These are phyloP conservation scores for Teratosphaeria epicoccoides DNA, from an alignment of 2,329 filamentous ascomycete species.

Conservation along the genomic window DNA sequence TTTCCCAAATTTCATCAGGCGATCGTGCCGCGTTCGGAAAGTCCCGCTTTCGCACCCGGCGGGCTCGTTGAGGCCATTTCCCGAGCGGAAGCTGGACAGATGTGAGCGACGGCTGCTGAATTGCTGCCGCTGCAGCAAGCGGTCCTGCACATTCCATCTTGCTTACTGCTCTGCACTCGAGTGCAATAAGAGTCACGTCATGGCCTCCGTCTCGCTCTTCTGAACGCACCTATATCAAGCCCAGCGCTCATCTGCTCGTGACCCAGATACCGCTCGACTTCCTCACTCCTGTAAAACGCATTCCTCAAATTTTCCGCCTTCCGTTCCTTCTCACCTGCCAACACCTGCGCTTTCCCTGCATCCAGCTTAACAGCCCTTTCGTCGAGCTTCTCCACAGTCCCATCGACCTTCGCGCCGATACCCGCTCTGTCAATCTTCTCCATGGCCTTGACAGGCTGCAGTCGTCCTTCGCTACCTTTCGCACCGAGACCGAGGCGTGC, in stretches of 20 bases:
- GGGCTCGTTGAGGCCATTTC: too few species aligned
- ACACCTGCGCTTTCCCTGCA: conserved; percentile 58
- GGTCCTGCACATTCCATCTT: background rate
- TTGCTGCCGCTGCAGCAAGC: too few species aligned
- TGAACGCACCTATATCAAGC: conserved; percentile 8
- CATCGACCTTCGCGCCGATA: conserved; percentile 45
- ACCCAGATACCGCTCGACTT: conserved; percentile 64
- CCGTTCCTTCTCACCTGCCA: conserved; percentile 47
- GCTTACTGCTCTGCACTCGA: background rate
- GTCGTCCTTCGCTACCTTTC: conserved; percentile 52
- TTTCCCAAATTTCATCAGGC: too few species aligned
- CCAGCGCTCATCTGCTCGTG: background rate
- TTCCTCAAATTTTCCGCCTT: conserved; percentile 43
- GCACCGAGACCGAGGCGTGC: conserved; percentile 60
- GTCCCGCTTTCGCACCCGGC: too few species aligned
- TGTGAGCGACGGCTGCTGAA: too few species aligned
- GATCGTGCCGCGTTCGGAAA: too few species aligned
- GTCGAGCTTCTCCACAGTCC: conserved; percentile 32
- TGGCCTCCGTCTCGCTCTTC: conserved; percentile 3
- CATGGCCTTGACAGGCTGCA: conserved; percentile 62
- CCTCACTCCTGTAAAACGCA: conserved; percentile 64
- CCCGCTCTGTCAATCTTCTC: conserved; percentile 67
- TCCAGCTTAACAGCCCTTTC: conserved; percentile 46
- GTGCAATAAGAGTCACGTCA: background rate
- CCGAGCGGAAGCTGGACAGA: too few species aligned